These are phyloP conservation scores for Colletotrichum spinosum DNA, from an alignment of 2,329 filamentous ascomycete genomes.

Conservation along the genomic window DNA sequence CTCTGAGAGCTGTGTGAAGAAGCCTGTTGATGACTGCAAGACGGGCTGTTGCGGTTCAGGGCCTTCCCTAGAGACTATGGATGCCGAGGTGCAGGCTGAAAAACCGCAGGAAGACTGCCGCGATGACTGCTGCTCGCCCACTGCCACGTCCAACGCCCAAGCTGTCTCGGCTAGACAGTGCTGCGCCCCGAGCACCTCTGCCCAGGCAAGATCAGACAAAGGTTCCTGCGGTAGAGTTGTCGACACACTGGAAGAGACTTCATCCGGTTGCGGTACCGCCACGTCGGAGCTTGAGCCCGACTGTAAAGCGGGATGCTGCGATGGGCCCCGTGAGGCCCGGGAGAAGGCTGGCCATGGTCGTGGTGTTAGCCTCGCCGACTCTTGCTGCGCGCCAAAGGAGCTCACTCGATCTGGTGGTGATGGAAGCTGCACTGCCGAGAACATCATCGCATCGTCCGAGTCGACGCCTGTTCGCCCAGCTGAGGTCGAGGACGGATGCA, in stretches of 20 bases:
- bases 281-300: too few species aligned
- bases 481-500: background rate
- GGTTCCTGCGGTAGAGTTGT: too few species aligned
- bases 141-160: too few species aligned
- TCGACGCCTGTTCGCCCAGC: background rate
- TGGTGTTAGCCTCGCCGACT: background rate
- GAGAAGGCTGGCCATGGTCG: too few species aligned
- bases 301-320: too few species aligned
- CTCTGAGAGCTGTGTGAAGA: background rate
- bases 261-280: too few species aligned
- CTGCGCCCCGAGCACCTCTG: too few species aligned
- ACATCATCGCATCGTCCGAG: background rate
- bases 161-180: too few species aligned
- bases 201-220: too few species aligned
- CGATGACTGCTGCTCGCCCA: background rate
- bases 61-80: background rate
- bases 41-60: slow-evolving; percentile 9
- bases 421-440: background rate
- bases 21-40: background rate
- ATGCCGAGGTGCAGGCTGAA: background rate
- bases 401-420: too few species aligned
- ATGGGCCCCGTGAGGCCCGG: too few species aligned
- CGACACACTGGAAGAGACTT: too few species aligned
- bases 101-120: background rate
- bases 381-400: background rate